Evolutionary conservation across 441 rosid species (phyloP), one percentile per base, ranked within the genome.

Genomic region (Corymbia citriodora): DNA sequence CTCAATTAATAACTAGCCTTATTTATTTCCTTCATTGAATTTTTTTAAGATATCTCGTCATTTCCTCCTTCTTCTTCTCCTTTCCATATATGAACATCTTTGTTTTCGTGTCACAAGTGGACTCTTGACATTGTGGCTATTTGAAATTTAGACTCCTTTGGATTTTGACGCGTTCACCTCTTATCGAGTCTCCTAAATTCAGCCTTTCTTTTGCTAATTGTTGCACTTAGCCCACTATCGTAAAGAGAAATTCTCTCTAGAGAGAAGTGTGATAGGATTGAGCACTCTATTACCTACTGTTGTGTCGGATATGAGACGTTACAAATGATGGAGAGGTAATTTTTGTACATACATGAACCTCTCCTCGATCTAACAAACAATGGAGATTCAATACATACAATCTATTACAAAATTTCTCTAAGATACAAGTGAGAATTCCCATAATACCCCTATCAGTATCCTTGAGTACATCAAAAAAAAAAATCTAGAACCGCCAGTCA

Each of bases 71-170:
- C 40, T 36, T 36, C 40, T 5, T 40, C 45, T 40, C 27, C 6
- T 27, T 27, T 2, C 13, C 0, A 4, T 29, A 29, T 0, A 63
- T 63, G 29, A 27, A 0, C 33, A 63, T 6, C 33, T 63, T 13
- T 63, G 70, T 63, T 29, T 63, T 0, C 0, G 0, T 29, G 70
- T 63, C 9, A 1, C 0, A 29, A 1, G 33, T 63, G 0, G 18
- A 63, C 18, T 29, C 33, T 63, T 63, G 70, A 63, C 18, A 7
- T 29, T 2, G 0, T 2, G 17, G 29, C n/a, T 29, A 31, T 7
- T 4, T 63, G 33, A 63, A 27, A 63, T 29, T 63, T 27, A 29
- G 33, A 29, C 18, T 27, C 9, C 6, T 9, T 13, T 63, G 12
- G 70, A 63, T n/a, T 63, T 29, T 57, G 63, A 23, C 29, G 13